Percentiles rank a stretch among this genome's conserved stretches.
phyloP scores from a whole-genome alignment of 202 grass and related monocot genomes.

The Setaria italica region DNA sequence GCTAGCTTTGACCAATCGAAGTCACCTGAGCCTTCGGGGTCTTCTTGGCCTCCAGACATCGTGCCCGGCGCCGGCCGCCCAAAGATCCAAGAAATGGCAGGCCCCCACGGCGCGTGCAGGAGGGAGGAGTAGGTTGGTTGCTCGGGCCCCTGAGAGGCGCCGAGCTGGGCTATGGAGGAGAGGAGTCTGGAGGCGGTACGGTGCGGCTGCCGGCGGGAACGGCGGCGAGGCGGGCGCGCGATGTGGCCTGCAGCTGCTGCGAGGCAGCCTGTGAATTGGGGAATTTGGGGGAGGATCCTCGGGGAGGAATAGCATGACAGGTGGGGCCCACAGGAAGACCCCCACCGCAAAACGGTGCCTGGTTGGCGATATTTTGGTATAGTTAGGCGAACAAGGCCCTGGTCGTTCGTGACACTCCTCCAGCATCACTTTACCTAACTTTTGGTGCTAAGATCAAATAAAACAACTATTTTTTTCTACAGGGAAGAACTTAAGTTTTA shows the following conservation, averaged over 20 bases:
- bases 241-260: constrained; percentile 23
- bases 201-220: constrained; percentile 32
- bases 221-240: constrained; percentile 22
- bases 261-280: constrained; percentile 28
- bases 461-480: background rate
- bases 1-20: constrained; percentile 6
- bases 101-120: background rate
- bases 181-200: background rate
- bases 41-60: constrained; percentile 53
- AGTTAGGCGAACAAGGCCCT: background rate
- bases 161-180: background rate
- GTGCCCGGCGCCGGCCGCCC: background rate
- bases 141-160: background rate
- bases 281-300: constrained; percentile 10
- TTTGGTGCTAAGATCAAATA: background rate
- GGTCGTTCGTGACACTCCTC: background rate
- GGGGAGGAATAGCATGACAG: background rate
- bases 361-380: constrained; percentile 27
- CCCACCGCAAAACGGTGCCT: constrained; percentile 14
- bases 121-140: background rate
- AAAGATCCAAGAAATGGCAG: constrained; percentile 35
- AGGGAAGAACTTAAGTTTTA: background rate
- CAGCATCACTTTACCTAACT: background rate
- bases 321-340: background rate
- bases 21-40: constrained; percentile 44